These are phyloP conservation scores for Tolypocladium guangdongense DNA, from an alignment of 2,329 filamentous ascomycete species.

Conservation along the genomic window DNA sequence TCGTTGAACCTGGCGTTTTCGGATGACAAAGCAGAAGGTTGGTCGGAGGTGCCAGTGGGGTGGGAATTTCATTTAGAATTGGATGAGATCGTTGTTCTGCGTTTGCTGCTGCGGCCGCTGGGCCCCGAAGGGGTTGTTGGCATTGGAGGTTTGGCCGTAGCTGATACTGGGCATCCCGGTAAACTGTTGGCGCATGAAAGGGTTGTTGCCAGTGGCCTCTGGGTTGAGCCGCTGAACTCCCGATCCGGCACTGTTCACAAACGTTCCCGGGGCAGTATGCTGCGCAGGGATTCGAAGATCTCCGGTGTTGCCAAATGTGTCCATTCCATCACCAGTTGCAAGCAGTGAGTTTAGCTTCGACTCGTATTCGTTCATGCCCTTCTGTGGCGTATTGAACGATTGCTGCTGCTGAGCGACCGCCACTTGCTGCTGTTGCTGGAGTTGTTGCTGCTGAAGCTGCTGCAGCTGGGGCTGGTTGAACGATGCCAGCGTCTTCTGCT, in stretches of 20 bases:
- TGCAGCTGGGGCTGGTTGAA: slow-evolving; percentile 41
- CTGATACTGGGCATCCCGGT: slow-evolving; percentile 60
- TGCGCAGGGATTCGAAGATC: slow-evolving; percentile 91
- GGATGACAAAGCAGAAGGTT: slow-evolving; percentile 2
- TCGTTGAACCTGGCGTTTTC: neutral
- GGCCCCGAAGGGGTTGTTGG: slow-evolving; percentile 49
- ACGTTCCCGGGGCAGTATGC: slow-evolving; percentile 90
- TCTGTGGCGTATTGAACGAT: slow-evolving; percentile 31
- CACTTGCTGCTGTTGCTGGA: slow-evolving; percentile 25
- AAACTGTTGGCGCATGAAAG: slow-evolving; percentile 76
- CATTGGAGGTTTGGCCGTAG: slow-evolving; percentile 33
- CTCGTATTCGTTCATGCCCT: slow-evolving; percentile 50
- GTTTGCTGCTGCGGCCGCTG: slow-evolving; percentile 36
- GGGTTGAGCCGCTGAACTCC: slow-evolving; percentile 60
- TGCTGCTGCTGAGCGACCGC: slow-evolving; percentile 15
- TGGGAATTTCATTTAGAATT: slow-evolving; percentile 36
- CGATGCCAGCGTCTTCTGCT: slow-evolving; percentile 65
- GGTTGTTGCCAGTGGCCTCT: slow-evolving; percentile 75
- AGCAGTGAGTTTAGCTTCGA: slow-evolving; percentile 79
- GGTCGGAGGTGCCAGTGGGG: neutral
- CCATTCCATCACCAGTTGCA: slow-evolving; percentile 79
- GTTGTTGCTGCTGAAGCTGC: slow-evolving; percentile 32
- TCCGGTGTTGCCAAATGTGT: slow-evolving; percentile 96
- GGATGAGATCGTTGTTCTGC: slow-evolving; percentile 49
- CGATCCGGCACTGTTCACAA: slow-evolving; percentile 87